Conservation (phyloP, 1,284 basidiomycete species). For the Schizophyllum commune region DNA sequence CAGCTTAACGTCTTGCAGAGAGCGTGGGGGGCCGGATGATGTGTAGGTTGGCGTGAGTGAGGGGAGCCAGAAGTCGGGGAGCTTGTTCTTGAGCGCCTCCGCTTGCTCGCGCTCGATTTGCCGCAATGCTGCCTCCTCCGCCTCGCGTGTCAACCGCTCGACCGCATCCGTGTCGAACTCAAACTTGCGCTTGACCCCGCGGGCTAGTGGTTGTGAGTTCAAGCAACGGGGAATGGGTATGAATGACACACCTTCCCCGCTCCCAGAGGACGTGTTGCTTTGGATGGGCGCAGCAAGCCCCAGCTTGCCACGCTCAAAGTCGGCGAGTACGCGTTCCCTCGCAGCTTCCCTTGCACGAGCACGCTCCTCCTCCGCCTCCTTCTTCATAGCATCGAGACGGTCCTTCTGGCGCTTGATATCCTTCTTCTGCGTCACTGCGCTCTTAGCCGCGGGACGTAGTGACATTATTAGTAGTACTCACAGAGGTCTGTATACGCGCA, state of each 20-base stretch:
- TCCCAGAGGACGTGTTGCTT: slow-evolving; percentile 16
- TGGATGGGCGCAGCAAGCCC: slow-evolving; percentile 43
- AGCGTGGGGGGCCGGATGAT: slow-evolving; percentile 52
- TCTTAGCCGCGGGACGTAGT: background rate
- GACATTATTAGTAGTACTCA: slow-evolving; percentile 26
- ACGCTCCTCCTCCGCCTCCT: slow-evolving; percentile 70
- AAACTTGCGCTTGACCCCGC: slow-evolving; percentile 69
- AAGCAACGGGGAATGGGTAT: slow-evolving; percentile 1
- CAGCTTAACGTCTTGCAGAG: slow-evolving; percentile 71
- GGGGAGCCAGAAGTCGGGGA: slow-evolving; percentile 94
- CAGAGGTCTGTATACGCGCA: slow-evolving; percentile 73
- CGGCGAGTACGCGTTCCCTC: slow-evolving; percentile 73
- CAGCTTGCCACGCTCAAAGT: slow-evolving; percentile 81
- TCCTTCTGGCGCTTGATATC: slow-evolving; percentile 83
- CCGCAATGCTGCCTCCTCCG: slow-evolving; percentile 77
- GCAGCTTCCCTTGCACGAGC: slow-evolving; percentile 61
- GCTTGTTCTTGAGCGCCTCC: slow-evolving; percentile 75
- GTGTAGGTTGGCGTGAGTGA: slow-evolving; percentile 78
- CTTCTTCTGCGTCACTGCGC: slow-evolving; percentile 75
- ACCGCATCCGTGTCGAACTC: slow-evolving; percentile 66
- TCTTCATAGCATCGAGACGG: slow-evolving; percentile 63
- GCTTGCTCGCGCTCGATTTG: slow-evolving; percentile 82
- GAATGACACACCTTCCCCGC: slow-evolving; percentile 27
- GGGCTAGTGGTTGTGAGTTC: slow-evolving; percentile 24
- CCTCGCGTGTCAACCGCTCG: slow-evolving; percentile 65